Base-by-base conservation (phyloP, 2,329 filamentous ascomycete genomes). In the Cordyceps farinosa region DNA sequence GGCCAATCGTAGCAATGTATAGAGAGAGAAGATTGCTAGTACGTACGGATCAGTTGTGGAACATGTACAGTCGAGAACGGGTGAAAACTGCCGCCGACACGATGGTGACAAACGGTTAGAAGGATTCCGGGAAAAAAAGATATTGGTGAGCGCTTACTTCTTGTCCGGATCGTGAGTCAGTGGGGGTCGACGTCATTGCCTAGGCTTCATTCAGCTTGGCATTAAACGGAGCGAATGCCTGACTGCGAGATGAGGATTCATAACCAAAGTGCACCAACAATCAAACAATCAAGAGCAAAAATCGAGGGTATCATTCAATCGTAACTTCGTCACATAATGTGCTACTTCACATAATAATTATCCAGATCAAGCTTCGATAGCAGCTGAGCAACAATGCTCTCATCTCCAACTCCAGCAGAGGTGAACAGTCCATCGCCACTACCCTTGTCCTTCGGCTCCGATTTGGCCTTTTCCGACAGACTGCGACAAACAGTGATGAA, bases 401-500 rank as follows among this genome's bases (percentile, higher is more conserved):
- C 83, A 69, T 75, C 67, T 29, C 69, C 75, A 66, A 74, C 74
- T 67, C 74, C 74, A 73, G 75, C 71, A 9, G 67, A 70, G 70
- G 67, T 71, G 74, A 67, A 40, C 2, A 47, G 17, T 9, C 54
- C 47, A 22, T 48, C 51, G 1, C 76, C 51, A 6, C 75, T 66
- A 64, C 66, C 73, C 65, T 67, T 70, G 65, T 69, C 73, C 22
- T 69, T 70, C 8, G 67, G 58, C 56, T 70, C 69, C 42, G 73
- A 70, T 66, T 79, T 73, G 55, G 78, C 84, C 82, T 85, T 91
- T 72, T 87, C 90, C 48, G 81, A 87, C 70, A 90, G 79, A 1
- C 82, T 87, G 64, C 81, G 84, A 72, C 86, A 95, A 1, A 90
- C 90, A 54, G 80, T 88, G 63, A 95, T 81, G 69, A 96, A 95